Evolutionary conservation across 176 grass and related monocot species (phyloP), one percentile per base, ranked within the genome.

Genomic region (Carex pumila): DNA sequence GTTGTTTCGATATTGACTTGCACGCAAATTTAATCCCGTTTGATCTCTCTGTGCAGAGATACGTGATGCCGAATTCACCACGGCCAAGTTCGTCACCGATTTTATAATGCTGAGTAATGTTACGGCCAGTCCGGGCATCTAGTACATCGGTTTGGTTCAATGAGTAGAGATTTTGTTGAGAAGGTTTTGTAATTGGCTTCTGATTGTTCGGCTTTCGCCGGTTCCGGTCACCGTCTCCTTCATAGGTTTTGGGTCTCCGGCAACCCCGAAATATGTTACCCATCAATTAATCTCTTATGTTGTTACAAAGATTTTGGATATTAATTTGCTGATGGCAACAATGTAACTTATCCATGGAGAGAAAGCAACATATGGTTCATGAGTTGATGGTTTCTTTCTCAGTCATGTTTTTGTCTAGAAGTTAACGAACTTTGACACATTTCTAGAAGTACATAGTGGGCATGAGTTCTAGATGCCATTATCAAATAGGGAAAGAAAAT

Each of bases 61-160:
- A 66, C 2, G 86, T 88, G 50, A 84, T 50, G 10, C 86, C 86
- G 45, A 88, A 88, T 65, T 88, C 80, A 25, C 86, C 80, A 15
- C 70, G 86, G 49, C 86, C 86, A 7, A 83, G 37, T 60, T 88
- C 86, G 7, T 56, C 17, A 7, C 73, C 86, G 22, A 88, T 65
- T 13, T 43, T 29, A 39, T 82, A 82, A 3, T 63, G 10, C 8
- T 52, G 59, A 25, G 3, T 39, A 47, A 65, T 61, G 41, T 65
- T 18, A 47, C 3, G n/a, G 18, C 60, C 79, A 2, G 60, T 82
- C 4, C 2, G 79, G 18, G 3, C 36, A 2, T 39, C 54, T 39
- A 82, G 79, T 30, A 82, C 61, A 8, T 82, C 14, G 10, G 22
- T 8, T 29, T 65, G 79, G 36, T 65, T 82, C 32, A 63, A 82